Evolutionary conservation across 352 stramenopile species (phyloP).

Genomic region (Peronospora farinosa): DNA sequence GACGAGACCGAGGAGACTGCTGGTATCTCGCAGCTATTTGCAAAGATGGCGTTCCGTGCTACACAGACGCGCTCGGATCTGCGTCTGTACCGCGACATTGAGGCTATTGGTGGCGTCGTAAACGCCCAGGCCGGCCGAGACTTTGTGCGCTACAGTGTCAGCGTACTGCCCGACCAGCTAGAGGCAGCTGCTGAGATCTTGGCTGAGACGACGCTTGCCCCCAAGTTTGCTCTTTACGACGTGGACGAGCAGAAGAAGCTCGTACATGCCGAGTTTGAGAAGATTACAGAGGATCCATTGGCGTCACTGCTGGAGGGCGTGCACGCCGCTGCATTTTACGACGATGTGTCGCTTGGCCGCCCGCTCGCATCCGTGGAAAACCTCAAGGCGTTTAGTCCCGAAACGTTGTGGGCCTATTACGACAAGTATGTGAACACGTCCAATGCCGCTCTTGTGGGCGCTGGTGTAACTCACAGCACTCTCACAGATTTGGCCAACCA

Average conservation of each 20-base stretch:
- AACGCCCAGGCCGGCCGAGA: conserved; percentile 54
- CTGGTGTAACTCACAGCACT: conserved; percentile 52
- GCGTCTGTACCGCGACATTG: conserved; percentile 75
- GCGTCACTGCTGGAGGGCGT: conserved; percentile 52
- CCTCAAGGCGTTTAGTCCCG: conserved; percentile 40
- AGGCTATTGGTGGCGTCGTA: conserved; percentile 67
- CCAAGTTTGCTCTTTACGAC: conserved; percentile 76
- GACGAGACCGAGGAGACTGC: conserved; percentile 64
- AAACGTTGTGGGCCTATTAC: conserved; percentile 54
- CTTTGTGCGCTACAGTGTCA: conserved; percentile 75
- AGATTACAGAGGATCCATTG: conserved; percentile 33
- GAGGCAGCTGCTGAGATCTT: conserved; percentile 65
- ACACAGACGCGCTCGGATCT: conserved; percentile 71
- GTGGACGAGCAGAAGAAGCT: conserved; percentile 67
- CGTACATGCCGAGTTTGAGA: conserved; percentile 47
- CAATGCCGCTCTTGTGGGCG: conserved; percentile 54
- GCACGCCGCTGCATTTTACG: conserved; percentile 76
- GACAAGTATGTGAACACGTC: conserved; percentile 61
- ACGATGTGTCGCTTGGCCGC: conserved; percentile 66
- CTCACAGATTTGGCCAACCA: conserved; percentile 58
- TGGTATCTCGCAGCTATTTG: conserved; percentile 72
- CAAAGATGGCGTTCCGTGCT: conserved; percentile 80
- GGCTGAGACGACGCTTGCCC: conserved; percentile 69
- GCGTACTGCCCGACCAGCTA: conserved; percentile 61
- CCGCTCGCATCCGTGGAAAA: conserved; percentile 46